Conservation (phyloP, 2,329 filamentous ascomycete species). For the Cladophialophora yegresii region DNA sequence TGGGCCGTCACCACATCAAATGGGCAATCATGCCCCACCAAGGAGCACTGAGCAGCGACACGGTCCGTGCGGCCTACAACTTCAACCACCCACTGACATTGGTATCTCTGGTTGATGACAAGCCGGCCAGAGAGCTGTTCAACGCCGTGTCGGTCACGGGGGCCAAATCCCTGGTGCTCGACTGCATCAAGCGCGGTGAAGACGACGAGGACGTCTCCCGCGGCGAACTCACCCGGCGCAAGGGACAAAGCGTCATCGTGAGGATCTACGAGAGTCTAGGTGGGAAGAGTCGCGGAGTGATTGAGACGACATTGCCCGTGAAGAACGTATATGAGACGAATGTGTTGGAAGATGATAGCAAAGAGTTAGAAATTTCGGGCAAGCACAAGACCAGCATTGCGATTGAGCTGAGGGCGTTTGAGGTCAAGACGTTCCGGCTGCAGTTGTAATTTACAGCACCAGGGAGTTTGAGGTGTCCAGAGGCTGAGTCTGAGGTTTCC, state of each 20-base stretch:
- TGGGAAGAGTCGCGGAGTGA: slow-evolving; percentile 71
- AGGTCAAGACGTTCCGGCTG: slow-evolving; percentile 79
- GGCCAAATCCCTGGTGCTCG: slow-evolving; percentile 70
- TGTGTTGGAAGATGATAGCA: slow-evolving; percentile 81
- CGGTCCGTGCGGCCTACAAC: slow-evolving; percentile 79
- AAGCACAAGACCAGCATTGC: slow-evolving; percentile 51
- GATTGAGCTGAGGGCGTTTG: slow-evolving; percentile 74
- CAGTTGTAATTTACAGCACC: no score
- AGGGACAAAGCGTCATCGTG: slow-evolving; percentile 77
- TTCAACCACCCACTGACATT: slow-evolving; percentile 77
- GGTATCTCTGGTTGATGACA: slow-evolving; percentile 37
- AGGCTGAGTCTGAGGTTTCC: not conserved
- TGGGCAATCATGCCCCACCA: slow-evolving; percentile 88
- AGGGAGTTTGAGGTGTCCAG: not conserved
- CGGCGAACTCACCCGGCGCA: slow-evolving; percentile 62
- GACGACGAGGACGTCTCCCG: slow-evolving; percentile 70
- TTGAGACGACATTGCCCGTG: slow-evolving; percentile 69
- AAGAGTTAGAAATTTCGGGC: slow-evolving; percentile 59
- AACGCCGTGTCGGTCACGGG: slow-evolving; percentile 69
- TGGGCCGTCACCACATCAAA: slow-evolving; percentile 82
- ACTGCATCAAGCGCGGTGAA: slow-evolving; percentile 91
- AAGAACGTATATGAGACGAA: slow-evolving; percentile 81
- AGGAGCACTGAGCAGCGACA: slow-evolving; percentile 69
- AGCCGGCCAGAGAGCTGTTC: slow-evolving; percentile 31
- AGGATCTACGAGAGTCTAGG: slow-evolving; percentile 87